phyloP scores from a whole-genome alignment of 306 rosid species.

The Sphenostylis stenocarpa region DNA sequence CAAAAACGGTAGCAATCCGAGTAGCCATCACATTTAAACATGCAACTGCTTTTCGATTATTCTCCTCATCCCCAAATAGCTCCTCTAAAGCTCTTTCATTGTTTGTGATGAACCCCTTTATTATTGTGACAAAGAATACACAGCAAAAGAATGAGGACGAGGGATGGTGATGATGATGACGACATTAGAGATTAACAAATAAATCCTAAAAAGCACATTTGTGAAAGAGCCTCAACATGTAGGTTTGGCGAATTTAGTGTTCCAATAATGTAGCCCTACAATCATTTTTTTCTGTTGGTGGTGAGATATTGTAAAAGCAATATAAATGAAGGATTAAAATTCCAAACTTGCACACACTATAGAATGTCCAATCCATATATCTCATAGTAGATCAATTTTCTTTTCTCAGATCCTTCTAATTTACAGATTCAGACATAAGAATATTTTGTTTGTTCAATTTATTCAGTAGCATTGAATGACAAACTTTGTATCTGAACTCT shows the following conservation, averaged over 20 bases:
- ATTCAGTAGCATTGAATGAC: background rate
- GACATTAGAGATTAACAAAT: slow-evolving; percentile 22
- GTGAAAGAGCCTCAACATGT: background rate
- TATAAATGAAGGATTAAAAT: slow-evolving; percentile 18
- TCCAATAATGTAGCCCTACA: background rate
- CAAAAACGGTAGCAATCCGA: slow-evolving; percentile 91
- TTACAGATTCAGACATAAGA: slow-evolving; percentile 3
- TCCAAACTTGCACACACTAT: slow-evolving; percentile 14
- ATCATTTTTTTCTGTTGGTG: background rate
- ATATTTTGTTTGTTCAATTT: slow-evolving; percentile 7
- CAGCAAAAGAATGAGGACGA: slow-evolving; percentile 9
- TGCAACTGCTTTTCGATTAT: slow-evolving; percentile 56
- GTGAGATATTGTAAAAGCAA: slow-evolving; percentile 9
- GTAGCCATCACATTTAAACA: slow-evolving; percentile 83
- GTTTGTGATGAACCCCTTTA: slow-evolving; percentile 83
- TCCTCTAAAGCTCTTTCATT: slow-evolving; percentile 91
- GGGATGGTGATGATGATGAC: slow-evolving; percentile 19
- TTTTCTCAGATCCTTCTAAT: background rate
- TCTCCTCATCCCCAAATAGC: slow-evolving; percentile 82
- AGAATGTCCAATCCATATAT: background rate
- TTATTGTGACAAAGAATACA: slow-evolving; percentile 26
- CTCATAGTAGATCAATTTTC: slow-evolving; percentile 14
- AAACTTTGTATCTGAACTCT: slow-evolving; percentile 8
- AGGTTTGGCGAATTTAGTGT: slow-evolving; percentile 16
- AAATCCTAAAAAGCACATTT: slow-evolving; percentile 14